Evolutionary conservation across 2,329 filamentous ascomycete genomes (phyloP), one percentile per base, ranked within the genome.

Genomic region (Tolypocladium ovalisporum): DNA sequence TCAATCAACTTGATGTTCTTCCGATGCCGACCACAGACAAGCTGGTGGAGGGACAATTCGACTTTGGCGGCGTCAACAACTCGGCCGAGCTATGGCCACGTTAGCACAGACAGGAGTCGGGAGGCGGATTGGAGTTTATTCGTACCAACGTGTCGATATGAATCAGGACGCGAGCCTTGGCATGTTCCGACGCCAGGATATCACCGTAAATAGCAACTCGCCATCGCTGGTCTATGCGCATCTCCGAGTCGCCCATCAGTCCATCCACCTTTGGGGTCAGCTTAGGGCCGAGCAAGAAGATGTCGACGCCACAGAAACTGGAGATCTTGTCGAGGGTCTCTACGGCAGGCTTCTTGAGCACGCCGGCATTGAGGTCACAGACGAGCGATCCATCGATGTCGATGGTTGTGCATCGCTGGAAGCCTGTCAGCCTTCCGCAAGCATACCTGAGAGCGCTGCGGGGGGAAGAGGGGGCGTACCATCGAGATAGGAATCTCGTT

Each of bases 1-100:
- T 99, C 94, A 67, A 99, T 97, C 66, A 94, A 78, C 77, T 97
- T 97, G 76, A 99, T 96, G 71, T 97, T 97, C 78, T 96, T 96
- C 64, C 94, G 84, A 64, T 92, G 93, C 54, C 94, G 89, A 54
- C 94, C 94, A 70, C 92, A 97, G 54, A 97, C 86, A 57, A 97
- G 80, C 58, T 91, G 94, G 70, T 99, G 94, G 69, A 96, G 82
- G 32, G 90, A 89, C 54, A 93, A 76, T 64, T 97, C 92, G 59
- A 96, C 80, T 68, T 89, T 88, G 67, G 91, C 85, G 53, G 81
- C 84, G 70, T 96, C 91, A 56, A 94, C 87, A 58, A 84, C 76
- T 62, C 87, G 84, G 57, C 85, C 84, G 60, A 90, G 85, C 86
- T 89, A 68, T 29, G 22, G 24, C 5, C 35, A 36, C 8, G 60